Base-by-base conservation (phyloP, 768 basidiomycete species). In the Leccinum obscurum region DNA sequence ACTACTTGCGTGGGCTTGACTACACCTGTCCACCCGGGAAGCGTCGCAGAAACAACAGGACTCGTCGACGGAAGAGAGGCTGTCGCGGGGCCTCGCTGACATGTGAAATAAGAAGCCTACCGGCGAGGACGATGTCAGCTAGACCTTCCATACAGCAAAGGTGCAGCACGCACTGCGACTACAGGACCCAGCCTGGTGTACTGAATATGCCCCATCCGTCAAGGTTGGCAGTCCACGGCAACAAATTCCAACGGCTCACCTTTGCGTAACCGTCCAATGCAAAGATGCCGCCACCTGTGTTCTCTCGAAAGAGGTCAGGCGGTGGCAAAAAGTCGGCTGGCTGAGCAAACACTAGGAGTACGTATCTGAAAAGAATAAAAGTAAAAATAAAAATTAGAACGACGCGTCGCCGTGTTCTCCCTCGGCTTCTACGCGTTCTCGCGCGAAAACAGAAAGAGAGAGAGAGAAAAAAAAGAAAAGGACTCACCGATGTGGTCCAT, bases 401-500 rank as follows among this genome's bases (percentile, higher is more conserved):
- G 39, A 8, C 39, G 28, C 17, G 54, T 22, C 30, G 20, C 32
- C 5, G 55, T 28, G 51, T 59, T 34, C 48, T 53, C 48, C 22
- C 28, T 34, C 6, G 14, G 10, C 2, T 2, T 17, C 20, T 10
- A 17, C 30, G 24, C 5, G 22, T 54, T 28, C 7, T 17, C 10
- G 13, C 34, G n/a, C 51, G 39, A 10, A 11, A 14, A 9, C 20
- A 24, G 39, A 7, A 34, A 11, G 32, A n/a, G n/a, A n/a, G n/a
- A n/a, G n/a, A n/a, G n/a, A n/a, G n/a, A 1, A 9, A 9, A 2
- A 9, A 0, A 17, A 17, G 2, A 15, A 3, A 17, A 30, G n/a
- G n/a, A 64, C 59, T 72, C 58, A 87, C 88, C 90, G 83, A 73
- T 93, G 92, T 56, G 89, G 79, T 46, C 92, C 90, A 59, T 83